A percentile compares a stretch with the other conserved stretches of the same genome.
Evolutionary conservation across 1,139 yeast species (phyloP).

Genomic region (Candida sanyaensis): DNA sequence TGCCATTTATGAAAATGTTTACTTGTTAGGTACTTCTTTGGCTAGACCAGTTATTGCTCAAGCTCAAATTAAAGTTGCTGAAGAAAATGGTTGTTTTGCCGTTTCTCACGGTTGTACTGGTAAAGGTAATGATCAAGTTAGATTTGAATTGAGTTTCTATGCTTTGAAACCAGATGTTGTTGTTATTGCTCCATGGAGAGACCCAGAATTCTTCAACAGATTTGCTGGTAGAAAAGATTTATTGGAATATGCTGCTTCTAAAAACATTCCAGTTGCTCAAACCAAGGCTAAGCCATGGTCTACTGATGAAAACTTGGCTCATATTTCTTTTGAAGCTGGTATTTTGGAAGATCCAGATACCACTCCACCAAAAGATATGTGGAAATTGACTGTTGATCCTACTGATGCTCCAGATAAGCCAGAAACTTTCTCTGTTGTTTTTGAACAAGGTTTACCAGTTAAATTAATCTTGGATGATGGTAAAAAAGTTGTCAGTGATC

Average conservation of each 20-base stretch:
- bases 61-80: conserved; percentile 97
- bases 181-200: conserved; percentile 99
- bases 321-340: conserved; percentile 98
- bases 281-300: conserved; percentile 99
- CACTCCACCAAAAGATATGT: conserved; percentile 99
- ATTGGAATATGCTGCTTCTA: conserved; percentile 87
- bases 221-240: conserved; percentile 98
- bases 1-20: conserved; percentile 96
- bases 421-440: conserved; percentile 81
- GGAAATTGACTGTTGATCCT: conserved; percentile 98
- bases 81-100: conserved; percentile 96
- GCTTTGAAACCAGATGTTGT: conserved; percentile 96
- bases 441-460: conserved; percentile 84
- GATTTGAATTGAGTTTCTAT: conserved; percentile 95
- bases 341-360: conserved; percentile 97
- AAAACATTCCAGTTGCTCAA: conserved; percentile 92
- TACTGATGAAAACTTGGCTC: conserved; percentile 98
- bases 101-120: conserved; percentile 99
- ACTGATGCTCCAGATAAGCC: conserved; percentile 91
- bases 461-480: conserved; percentile 73
- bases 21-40: conserved; percentile 91
- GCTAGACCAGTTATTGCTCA: conserved; percentile 99
- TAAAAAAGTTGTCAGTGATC: conserved; percentile 64
- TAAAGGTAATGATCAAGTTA: conserved; percentile 98
- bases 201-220: conserved; percentile 89